Percentiles rank a stretch among this genome's conserved stretches.
Evolutionary conservation across 108 stramenopile species (phyloP).

Genomic region (Fistulifera solaris): DNA sequence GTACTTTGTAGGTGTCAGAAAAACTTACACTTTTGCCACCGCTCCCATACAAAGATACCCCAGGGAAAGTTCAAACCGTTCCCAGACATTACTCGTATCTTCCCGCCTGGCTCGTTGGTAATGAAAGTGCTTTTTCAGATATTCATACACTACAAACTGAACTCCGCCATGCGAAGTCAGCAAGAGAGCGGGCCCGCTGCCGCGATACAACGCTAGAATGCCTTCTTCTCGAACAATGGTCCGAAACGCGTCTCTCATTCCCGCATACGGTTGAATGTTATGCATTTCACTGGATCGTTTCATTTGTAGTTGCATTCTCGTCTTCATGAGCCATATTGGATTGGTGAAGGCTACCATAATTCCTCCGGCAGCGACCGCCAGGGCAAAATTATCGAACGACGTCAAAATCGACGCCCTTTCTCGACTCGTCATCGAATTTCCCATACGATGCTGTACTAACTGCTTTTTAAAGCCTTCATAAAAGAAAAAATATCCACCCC

Average conservation of each 20-base stretch:
- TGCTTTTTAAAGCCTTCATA: slow-evolving; percentile 86
- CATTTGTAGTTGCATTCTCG: slow-evolving; percentile 93
- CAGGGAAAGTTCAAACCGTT: slow-evolving; percentile 51
- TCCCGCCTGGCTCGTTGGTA: slow-evolving; percentile 17
- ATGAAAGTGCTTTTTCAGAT: slow-evolving; percentile 70
- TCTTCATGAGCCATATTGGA: slow-evolving; percentile 98
- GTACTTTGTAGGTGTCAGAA: not conserved
- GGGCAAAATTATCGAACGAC: slow-evolving; percentile 52
- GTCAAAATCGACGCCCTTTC: slow-evolving; percentile 19
- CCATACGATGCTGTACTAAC: slow-evolving; percentile 3
- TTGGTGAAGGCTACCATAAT: slow-evolving; percentile 93
- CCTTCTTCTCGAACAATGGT: slow-evolving; percentile 93
- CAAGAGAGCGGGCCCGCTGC: slow-evolving; percentile 86
- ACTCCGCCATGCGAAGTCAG: slow-evolving; percentile 95
- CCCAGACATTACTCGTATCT: slow-evolving; percentile 15
- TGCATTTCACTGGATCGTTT: slow-evolving; percentile 19
- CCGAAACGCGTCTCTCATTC: slow-evolving; percentile 52
- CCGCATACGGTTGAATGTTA: slow-evolving; percentile 54
- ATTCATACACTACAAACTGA: slow-evolving; percentile 96
- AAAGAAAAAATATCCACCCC: slow-evolving; percentile 97
- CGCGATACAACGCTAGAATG: slow-evolving; percentile 86
- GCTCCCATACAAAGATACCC: slow-evolving; percentile 85
- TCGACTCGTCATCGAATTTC: not conserved
- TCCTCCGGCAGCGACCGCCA: slow-evolving; percentile 63
- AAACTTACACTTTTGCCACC: slow-evolving; percentile 65